A percentile compares a stretch with the other conserved stretches of the same genome.
phyloP scores from a whole-genome alignment of 2,329 filamentous ascomycete species.

The Aspergillus transmontanensis region DNA sequence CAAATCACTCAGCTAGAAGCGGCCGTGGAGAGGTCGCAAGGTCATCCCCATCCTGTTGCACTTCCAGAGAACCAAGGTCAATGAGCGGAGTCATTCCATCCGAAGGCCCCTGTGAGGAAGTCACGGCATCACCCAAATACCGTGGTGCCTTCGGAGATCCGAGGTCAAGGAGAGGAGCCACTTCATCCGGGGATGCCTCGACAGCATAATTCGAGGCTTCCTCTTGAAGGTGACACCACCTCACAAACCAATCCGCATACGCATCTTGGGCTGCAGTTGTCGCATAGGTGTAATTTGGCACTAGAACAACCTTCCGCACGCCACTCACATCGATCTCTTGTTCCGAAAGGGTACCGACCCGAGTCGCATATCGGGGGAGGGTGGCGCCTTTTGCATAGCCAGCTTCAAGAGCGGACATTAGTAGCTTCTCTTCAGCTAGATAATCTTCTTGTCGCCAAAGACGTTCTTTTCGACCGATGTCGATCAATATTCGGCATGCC shows the following conservation, averaged over 20 bases:
- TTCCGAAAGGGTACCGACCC: conserved; percentile 5
- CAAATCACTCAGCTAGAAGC: neutral
- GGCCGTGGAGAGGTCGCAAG: neutral
- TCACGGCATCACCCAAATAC: neutral
- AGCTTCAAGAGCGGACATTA: neutral
- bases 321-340: conserved; percentile 1
- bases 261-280: conserved; percentile 1
- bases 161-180: neutral
- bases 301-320: conserved; percentile 6
- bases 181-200: neutral
- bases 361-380: conserved; percentile 2
- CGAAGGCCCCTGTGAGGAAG: neutral
- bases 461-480: neutral
- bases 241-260: conserved; percentile 11
- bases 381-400: neutral
- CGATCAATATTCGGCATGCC: neutral
- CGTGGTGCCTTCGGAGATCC: neutral
- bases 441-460: neutral
- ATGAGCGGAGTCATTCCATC: neutral
- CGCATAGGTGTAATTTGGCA: neutral
- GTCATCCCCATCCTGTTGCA: neutral
- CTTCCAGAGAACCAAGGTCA: neutral
- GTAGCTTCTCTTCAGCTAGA: neutral
- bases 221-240: conserved; percentile 2
- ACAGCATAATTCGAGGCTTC: neutral